Evolutionary conservation across 2,329 filamentous ascomycete genomes (phyloP).

Genomic region (Neocucurbitaria cava): DNA sequence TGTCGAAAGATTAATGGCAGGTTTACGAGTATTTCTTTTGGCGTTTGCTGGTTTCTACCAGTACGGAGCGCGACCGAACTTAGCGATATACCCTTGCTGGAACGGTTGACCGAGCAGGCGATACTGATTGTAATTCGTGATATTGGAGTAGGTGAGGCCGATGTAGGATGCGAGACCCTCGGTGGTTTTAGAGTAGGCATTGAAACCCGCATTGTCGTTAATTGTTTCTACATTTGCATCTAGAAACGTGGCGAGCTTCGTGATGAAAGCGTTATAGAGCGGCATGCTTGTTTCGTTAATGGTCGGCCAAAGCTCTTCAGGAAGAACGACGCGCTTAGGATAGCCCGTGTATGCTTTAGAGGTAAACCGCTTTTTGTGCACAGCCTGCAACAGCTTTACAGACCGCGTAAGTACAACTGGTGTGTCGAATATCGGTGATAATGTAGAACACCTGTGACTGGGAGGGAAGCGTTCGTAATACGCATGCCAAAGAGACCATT

Average conservation of each 20-base stretch:
- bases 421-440: slow-evolving; percentile 20
- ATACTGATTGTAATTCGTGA: slow-evolving; percentile 21
- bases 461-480: slow-evolving; percentile 17
- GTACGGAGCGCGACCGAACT: slow-evolving; percentile 15
- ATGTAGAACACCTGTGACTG: slow-evolving; percentile 15
- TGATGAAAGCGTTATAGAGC: slow-evolving; percentile 11
- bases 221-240: slow-evolving; percentile 6
- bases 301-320: slow-evolving; percentile 19
- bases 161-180: slow-evolving; percentile 13
- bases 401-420: slow-evolving; percentile 19
- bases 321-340: slow-evolving; percentile 9
- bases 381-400: slow-evolving; percentile 16
- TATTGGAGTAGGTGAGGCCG: slow-evolving; percentile 15
- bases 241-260: slow-evolving; percentile 10
- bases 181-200: slow-evolving; percentile 10
- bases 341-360: slow-evolving; percentile 9
- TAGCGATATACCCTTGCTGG: slow-evolving; percentile 9
- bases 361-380: slow-evolving; percentile 11
- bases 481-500: slow-evolving; percentile 18
- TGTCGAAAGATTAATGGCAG: not conserved
- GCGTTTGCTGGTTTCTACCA: not conserved
- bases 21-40: not conserved
- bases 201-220: slow-evolving; percentile 15
- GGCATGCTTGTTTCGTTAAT: slow-evolving; percentile 16
- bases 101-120: slow-evolving; percentile 10